phyloP scores from a whole-genome alignment of 495 filamentous ascomycete species.

The Penicillium atrosanguineum region DNA sequence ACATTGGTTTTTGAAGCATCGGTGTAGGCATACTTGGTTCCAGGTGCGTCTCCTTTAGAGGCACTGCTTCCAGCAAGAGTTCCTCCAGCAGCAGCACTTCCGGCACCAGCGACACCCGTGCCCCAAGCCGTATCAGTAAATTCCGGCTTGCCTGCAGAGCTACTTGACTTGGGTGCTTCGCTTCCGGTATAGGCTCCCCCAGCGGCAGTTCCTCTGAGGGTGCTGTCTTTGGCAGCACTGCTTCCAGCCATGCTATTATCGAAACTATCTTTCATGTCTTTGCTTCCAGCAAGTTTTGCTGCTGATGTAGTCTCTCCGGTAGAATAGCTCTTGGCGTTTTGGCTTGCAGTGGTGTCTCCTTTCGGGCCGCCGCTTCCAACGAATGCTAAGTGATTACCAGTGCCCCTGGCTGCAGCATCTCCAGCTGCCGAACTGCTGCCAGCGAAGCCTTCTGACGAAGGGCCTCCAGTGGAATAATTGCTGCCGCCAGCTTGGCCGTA shows the following conservation, averaged over 20 bases:
- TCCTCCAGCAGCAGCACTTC: slow-evolving; percentile 1
- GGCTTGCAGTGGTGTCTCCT: not conserved
- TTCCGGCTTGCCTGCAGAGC: not conserved
- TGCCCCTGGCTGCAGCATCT: not conserved
- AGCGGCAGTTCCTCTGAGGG: no score
- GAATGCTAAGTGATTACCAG: not conserved
- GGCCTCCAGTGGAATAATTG: no score
- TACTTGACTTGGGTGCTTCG: no score
- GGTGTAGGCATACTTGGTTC: not conserved
- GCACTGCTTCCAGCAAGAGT: not conserved
- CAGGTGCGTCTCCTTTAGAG: not conserved
- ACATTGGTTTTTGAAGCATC: not conserved
- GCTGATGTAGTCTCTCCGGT: no score
- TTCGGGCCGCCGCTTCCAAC: not conserved
- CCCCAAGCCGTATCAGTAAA: not conserved
- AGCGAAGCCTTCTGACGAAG: not conserved
- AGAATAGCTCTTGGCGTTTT: no score
- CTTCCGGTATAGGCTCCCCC: no score
- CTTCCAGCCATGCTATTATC: not conserved
- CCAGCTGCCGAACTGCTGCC: no score
- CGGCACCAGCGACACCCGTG: not conserved
- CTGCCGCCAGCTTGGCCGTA: not conserved
- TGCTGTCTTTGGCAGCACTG: not conserved
- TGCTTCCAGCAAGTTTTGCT: not conserved
- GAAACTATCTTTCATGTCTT: no score